phyloP scores from a whole-genome alignment of 2,329 filamentous ascomycete genomes.

The Xylaria sp. region DNA sequence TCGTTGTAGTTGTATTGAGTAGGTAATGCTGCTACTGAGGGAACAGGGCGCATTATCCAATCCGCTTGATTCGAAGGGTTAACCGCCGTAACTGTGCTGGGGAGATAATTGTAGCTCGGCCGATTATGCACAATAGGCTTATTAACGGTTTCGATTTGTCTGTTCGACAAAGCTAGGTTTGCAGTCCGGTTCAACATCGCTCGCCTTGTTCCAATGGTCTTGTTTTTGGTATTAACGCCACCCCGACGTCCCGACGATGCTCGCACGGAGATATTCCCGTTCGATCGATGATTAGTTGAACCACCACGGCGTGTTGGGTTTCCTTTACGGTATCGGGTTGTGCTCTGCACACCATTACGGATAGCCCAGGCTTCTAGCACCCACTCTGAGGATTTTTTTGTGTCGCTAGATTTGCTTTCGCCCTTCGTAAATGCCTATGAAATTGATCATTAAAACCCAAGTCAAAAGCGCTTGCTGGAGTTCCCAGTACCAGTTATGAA shows the following conservation, averaged over 20 bases:
- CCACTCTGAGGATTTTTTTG: slow-evolving; percentile 80
- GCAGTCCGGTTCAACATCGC: neutral
- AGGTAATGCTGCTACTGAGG: neutral
- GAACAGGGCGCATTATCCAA: neutral
- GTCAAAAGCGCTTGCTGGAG: no score
- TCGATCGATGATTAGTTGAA: neutral
- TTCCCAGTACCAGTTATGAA: neutral
- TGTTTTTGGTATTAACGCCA: slow-evolving; percentile 2
- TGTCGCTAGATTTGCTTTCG: slow-evolving; percentile 57
- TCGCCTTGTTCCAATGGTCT: neutral
- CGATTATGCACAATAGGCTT: neutral
- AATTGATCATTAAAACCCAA: neutral
- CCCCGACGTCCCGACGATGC: slow-evolving; percentile 1
- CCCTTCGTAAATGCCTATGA: slow-evolving; percentile 55
- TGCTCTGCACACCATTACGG: slow-evolving; percentile 80
- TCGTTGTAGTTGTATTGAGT: neutral
- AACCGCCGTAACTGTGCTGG: neutral
- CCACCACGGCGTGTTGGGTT: slow-evolving; percentile 47
- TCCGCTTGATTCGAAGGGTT: neutral
- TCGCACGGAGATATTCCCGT: neutral
- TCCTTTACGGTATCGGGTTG: slow-evolving; percentile 77
- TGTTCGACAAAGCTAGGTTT: neutral
- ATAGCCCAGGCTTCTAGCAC: slow-evolving; percentile 76
- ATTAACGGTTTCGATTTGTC: neutral
- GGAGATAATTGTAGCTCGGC: neutral